A percentile compares a stretch with the other conserved stretches of the same genome.
phyloP scores from a whole-genome alignment of 371 early-diverging fungal species.

The Actinomortierella ambigua region DNA sequence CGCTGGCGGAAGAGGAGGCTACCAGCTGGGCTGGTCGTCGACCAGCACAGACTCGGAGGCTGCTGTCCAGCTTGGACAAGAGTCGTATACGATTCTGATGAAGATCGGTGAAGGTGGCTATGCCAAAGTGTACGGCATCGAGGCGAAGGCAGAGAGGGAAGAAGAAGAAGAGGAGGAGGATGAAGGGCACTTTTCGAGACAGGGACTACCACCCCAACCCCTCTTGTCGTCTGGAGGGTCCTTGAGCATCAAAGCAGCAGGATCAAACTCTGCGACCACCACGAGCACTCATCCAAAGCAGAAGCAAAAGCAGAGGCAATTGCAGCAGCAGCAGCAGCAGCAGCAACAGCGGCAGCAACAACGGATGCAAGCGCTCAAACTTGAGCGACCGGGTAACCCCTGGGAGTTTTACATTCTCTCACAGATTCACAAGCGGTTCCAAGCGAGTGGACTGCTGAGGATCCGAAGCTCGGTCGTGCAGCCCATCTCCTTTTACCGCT shows the following conservation, averaged over 20 bases:
- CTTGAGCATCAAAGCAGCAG: too few relatives aligned
- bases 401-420: conserved; percentile 55
- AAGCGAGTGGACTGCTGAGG: neutral
- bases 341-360: neutral
- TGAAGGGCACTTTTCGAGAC: too few relatives aligned
- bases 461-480: conserved; percentile 4
- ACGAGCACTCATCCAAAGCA: too few relatives aligned
- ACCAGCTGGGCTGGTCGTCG: too few relatives aligned
- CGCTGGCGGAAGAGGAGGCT: too few relatives aligned
- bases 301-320: too few relatives aligned
- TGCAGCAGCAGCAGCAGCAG: neutral
- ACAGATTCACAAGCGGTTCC: conserved; percentile 20
- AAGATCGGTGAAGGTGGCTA: conserved; percentile 52
- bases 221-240: too few relatives aligned
- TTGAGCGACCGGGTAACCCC: conserved; percentile 46
- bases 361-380: conserved; percentile 36
- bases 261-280: too few relatives aligned
- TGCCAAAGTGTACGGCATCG: conserved; percentile 45
- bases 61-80: neutral
- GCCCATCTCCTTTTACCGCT: conserved; percentile 21
- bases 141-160: neutral
- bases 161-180: too few relatives aligned
- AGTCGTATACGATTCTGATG: conserved; percentile 15
- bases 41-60: too few relatives aligned
- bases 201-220: too few relatives aligned